phyloP scores from a whole-genome alignment of 352 stramenopile species.

The Pythium coloratum region DNA sequence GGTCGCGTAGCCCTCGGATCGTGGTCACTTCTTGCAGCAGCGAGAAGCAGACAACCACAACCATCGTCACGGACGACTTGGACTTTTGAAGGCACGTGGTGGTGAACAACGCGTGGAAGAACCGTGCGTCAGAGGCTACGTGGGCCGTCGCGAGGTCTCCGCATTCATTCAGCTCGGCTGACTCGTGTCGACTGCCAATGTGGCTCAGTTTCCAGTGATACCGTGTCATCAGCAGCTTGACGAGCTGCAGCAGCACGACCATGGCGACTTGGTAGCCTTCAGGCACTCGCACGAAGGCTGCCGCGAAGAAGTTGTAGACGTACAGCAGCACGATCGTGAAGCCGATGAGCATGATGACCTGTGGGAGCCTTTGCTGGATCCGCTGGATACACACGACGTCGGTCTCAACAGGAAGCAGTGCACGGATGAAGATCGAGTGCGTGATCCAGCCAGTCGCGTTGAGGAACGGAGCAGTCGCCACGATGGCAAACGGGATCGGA shows the following conservation, averaged over 20 bases:
- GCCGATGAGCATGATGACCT: conserved; percentile 1
- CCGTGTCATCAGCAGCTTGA: not conserved
- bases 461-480: not conserved
- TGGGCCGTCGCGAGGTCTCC: conserved; percentile 4
- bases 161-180: not conserved
- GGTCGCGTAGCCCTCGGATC: not conserved
- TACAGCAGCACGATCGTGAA: not conserved
- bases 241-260: not conserved
- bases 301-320: not conserved
- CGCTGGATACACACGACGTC: not conserved
- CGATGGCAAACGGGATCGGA: not conserved
- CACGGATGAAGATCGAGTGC: not conserved
- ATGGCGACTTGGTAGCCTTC: not conserved
- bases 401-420: not conserved
- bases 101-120: conserved; percentile 23
- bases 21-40: not conserved
- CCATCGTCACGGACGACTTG: not conserved
- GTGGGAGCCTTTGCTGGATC: not conserved
- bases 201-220: not conserved
- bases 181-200: not conserved
- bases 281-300: not conserved
- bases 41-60: not conserved
- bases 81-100: conserved; percentile 9
- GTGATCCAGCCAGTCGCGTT: not conserved
- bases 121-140: conserved; percentile 7